These are phyloP conservation scores for Nemania sp. DNA, from an alignment of 2,329 filamentous ascomycete species.

Conservation along the genomic window DNA sequence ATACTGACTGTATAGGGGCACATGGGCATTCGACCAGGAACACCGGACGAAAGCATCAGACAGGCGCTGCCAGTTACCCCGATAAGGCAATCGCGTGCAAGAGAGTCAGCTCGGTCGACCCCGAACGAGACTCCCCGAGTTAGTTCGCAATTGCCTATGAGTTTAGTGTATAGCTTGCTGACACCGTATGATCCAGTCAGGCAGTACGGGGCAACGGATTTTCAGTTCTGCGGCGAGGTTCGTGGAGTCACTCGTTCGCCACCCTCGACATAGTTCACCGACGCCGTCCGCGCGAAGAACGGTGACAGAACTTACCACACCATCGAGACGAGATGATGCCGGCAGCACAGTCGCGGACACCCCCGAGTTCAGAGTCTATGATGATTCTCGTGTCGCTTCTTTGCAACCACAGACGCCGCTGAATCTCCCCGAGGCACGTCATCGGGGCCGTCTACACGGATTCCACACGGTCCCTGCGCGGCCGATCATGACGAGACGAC, in stretches of 20 bases:
- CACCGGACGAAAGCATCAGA: conserved; percentile 11
- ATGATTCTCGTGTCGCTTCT: conserved; percentile 50
- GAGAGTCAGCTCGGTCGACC: conserved; percentile 12
- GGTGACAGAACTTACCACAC: conserved; percentile 20
- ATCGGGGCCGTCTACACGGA: conserved; percentile 49
- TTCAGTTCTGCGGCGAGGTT: conserved; percentile 38
- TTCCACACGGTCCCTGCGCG: conserved; percentile 50
- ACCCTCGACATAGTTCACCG: conserved; percentile 27
- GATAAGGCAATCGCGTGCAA: conserved; percentile 33
- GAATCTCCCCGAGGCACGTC: conserved; percentile 54
- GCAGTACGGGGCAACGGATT: conserved; percentile 29
- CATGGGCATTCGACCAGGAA: conserved; percentile 10
- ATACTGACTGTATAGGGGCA: conserved; percentile 24
- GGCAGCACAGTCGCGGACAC: conserved; percentile 21
- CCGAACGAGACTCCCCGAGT: conserved; percentile 19
- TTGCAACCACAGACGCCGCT: conserved; percentile 56
- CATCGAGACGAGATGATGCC: conserved; percentile 23
- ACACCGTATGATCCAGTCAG: conserved; percentile 23
- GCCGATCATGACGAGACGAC: conserved; percentile 23
- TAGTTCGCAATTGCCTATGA: neutral
- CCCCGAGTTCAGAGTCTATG: conserved; percentile 48
- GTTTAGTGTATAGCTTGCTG: neutral
- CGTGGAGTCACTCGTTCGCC: conserved; percentile 34
- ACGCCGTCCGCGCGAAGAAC: conserved; percentile 20
- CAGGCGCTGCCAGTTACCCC: conserved; percentile 35